phyloP scores from a whole-genome alignment of 2,329 filamentous ascomycete genomes.

The Arthrobotrys megalospora region DNA sequence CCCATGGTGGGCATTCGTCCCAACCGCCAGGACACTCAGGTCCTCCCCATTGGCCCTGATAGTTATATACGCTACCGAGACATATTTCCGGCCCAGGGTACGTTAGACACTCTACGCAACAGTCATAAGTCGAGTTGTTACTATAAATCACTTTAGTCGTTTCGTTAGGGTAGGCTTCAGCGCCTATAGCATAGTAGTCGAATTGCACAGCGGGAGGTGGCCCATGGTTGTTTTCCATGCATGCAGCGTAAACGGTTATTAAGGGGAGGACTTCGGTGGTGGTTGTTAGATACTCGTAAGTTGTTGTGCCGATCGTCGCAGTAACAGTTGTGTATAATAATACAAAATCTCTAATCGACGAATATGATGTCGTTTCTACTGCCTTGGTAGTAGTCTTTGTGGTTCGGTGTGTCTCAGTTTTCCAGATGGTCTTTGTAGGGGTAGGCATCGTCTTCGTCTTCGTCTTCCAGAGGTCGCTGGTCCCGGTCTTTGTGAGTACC shows the following conservation, averaged over 20 bases:
- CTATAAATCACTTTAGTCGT: neutral
- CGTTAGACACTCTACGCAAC: slow-evolving; percentile 19
- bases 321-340: neutral
- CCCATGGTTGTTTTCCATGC: too few relatives aligned
- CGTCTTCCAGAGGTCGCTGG: slow-evolving; percentile 36
- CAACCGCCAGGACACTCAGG: neutral
- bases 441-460: slow-evolving; percentile 15
- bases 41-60: slow-evolving; percentile 10
- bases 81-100: neutral
- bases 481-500: slow-evolving; percentile 16
- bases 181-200: neutral
- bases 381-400: neutral
- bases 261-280: too few relatives aligned
- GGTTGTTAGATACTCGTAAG: too few relatives aligned
- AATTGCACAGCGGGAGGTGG: neutral
- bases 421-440: slow-evolving; percentile 1
- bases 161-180: neutral
- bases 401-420: slow-evolving; percentile 1
- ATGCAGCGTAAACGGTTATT: too few relatives aligned
- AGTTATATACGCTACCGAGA: slow-evolving; percentile 18
- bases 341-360: neutral
- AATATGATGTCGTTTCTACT: neutral
- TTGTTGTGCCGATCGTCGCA: neutral
- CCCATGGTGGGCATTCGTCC: too few relatives aligned
- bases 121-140: slow-evolving; percentile 20